Conservation (phyloP, 1,139 yeast genomes). For the Taiozyma sp. region DNA sequence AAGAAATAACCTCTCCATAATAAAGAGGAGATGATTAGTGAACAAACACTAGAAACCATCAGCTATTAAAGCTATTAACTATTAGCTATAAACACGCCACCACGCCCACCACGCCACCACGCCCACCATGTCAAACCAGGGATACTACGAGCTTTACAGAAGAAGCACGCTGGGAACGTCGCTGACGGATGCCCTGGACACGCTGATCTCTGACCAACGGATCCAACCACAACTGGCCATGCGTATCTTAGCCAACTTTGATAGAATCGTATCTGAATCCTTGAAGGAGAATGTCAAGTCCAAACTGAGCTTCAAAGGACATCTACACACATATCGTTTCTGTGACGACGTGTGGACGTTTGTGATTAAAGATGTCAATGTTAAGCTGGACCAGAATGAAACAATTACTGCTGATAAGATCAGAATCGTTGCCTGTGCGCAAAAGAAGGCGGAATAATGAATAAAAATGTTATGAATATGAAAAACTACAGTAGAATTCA, state of each 20-base stretch:
- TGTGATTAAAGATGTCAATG: conserved; percentile 82
- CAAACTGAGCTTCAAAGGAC: conserved; percentile 85
- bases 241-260: conserved; percentile 76
- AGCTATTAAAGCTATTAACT: too few species aligned
- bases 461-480: neutral
- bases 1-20: too few species aligned
- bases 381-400: conserved; percentile 68
- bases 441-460: conserved; percentile 68
- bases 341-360: conserved; percentile 99
- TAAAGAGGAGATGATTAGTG: too few species aligned
- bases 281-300: conserved; percentile 74
- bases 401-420: conserved; percentile 78
- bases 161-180: conserved; percentile 80
- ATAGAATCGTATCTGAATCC: conserved; percentile 80
- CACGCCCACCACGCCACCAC: neutral
- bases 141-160: conserved; percentile 88
- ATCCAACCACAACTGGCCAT: conserved; percentile 94
- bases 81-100: too few species aligned
- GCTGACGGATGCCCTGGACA: conserved; percentile 86
- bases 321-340: conserved; percentile 87
- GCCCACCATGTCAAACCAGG: conserved; percentile 67
- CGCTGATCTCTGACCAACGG: conserved; percentile 68
- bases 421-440: conserved; percentile 95
- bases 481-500: neutral
- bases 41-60: too few species aligned